Percentiles rank a stretch among this genome's conserved stretches.
These are phyloP conservation scores for Cudoniella acicularis DNA, from an alignment of 495 filamentous ascomycete genomes.

Conservation along the genomic window DNA sequence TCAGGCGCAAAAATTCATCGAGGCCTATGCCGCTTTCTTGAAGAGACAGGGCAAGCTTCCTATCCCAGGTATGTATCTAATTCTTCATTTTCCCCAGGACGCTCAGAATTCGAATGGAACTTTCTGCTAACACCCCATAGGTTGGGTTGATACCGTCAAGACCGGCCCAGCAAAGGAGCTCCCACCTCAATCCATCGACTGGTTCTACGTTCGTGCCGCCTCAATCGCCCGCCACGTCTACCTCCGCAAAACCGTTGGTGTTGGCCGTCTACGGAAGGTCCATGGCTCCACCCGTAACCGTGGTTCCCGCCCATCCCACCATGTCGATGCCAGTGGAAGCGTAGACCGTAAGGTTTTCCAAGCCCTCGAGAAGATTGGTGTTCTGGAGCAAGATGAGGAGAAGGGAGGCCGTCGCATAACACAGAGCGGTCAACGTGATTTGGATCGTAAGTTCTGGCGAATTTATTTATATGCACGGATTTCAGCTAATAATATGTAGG, in stretches of 20 bases:
- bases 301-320: constrained; percentile 83
- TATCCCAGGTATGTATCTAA: constrained; percentile 69
- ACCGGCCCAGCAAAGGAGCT: constrained; percentile 93
- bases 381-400: constrained; percentile 93
- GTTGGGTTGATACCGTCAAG: constrained; percentile 99
- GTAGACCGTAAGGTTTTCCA: constrained; percentile 97
- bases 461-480: not conserved
- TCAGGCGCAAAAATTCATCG: constrained; percentile 92
- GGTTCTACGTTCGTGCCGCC: constrained; percentile 98
- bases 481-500: constrained; percentile 28
- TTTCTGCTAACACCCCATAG: constrained; percentile 37
- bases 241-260: constrained; percentile 97
- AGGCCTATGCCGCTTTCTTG: constrained; percentile 92
- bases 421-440: constrained; percentile 94
- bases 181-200: constrained; percentile 93
- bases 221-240: constrained; percentile 97
- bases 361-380: constrained; percentile 97
- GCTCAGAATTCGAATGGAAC: constrained; percentile 6
- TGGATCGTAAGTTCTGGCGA: constrained; percentile 65
- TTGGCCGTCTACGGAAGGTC: constrained; percentile 82
- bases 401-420: constrained; percentile 97
- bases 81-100: constrained; percentile 14
- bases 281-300: constrained; percentile 98
- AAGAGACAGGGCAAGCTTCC: constrained; percentile 99
- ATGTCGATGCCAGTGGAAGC: constrained; percentile 90